Conservation (phyloP, 257 asterid species). For the Solanum peruvianum region DNA sequence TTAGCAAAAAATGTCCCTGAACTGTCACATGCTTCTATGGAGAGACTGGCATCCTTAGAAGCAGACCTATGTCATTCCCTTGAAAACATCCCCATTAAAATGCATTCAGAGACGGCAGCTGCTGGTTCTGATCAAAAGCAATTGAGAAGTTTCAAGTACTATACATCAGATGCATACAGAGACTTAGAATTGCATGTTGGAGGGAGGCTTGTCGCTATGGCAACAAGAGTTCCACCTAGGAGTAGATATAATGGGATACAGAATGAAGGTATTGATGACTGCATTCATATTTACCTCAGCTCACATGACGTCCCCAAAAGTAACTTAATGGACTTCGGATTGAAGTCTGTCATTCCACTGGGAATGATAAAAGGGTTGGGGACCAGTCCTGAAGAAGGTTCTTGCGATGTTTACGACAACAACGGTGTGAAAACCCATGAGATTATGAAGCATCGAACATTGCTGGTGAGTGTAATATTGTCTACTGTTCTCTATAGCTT, state of each 20-base stretch:
- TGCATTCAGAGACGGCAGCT: conserved; percentile 15
- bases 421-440: conserved; percentile 64
- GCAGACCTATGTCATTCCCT: conserved; percentile 12
- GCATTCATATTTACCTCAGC: conserved; percentile 51
- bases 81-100: conserved; percentile 5
- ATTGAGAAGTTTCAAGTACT: conserved; percentile 11
- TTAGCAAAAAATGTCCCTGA: conserved; percentile 37
- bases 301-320: conserved; percentile 19
- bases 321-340: conserved; percentile 13
- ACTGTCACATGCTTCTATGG: conserved; percentile 26
- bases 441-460: conserved; percentile 84
- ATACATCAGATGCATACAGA: conserved; percentile 50
- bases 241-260: conserved; percentile 5
- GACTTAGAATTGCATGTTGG: conserved; percentile 61
- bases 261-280: conserved; percentile 45
- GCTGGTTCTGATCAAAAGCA: conserved; percentile 16
- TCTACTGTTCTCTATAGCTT: background rate
- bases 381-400: conserved; percentile 76
- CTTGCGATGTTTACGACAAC: conserved; percentile 52
- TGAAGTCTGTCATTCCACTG: conserved; percentile 37
- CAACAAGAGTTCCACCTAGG: conserved; percentile 58
- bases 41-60: conserved; percentile 28
- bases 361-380: conserved; percentile 81
- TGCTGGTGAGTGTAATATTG: conserved; percentile 41
- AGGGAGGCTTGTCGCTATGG: conserved; percentile 76